A percentile compares a stretch with the other conserved stretches of the same genome.
phyloP scores from a whole-genome alignment of 179 eudicot species.

The Beta macrorhiza region DNA sequence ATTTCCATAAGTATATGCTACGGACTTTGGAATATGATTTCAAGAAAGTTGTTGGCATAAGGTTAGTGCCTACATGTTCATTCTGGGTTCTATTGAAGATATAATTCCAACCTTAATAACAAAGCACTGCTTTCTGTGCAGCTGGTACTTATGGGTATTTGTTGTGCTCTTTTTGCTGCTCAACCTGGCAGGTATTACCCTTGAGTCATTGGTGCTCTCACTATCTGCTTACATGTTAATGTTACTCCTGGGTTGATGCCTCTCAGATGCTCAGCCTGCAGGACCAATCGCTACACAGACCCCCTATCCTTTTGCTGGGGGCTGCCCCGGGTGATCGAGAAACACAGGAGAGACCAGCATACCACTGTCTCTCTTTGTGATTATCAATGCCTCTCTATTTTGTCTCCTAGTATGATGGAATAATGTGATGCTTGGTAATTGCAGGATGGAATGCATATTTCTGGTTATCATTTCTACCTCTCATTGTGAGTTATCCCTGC shows the following conservation, averaged over 20 bases:
- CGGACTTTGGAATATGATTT: conserved; percentile 65
- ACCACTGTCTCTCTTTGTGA: not conserved
- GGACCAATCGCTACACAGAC: not conserved
- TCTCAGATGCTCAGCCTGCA: not conserved
- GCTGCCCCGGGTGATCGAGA: not conserved
- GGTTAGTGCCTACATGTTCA: conserved; percentile 32
- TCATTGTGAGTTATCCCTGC: conserved; percentile 53
- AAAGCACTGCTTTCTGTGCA: conserved; percentile 34
- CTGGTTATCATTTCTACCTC: conserved; percentile 81
- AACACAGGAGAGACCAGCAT: not conserved
- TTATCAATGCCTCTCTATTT: not conserved
- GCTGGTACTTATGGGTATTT: conserved; percentile 93
- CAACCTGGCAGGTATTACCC: conserved; percentile 58
- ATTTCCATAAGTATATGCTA: conserved; percentile 66
- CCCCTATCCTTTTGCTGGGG: not conserved
- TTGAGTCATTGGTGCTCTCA: not conserved
- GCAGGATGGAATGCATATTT: conserved; percentile 89
- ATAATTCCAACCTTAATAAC: not conserved
- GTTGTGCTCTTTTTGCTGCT: conserved; percentile 80
- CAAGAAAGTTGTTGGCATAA: conserved; percentile 73
- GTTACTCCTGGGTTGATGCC: not conserved
- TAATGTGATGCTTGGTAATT: conserved; percentile 22
- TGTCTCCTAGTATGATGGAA: not conserved
- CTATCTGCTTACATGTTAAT: not conserved
- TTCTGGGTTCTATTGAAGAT: not conserved